Percentiles rank a stretch among this genome's conserved stretches.
phyloP scores from a whole-genome alignment of 73 alveolate genomes.

The Blepharisma stoltei region DNA sequence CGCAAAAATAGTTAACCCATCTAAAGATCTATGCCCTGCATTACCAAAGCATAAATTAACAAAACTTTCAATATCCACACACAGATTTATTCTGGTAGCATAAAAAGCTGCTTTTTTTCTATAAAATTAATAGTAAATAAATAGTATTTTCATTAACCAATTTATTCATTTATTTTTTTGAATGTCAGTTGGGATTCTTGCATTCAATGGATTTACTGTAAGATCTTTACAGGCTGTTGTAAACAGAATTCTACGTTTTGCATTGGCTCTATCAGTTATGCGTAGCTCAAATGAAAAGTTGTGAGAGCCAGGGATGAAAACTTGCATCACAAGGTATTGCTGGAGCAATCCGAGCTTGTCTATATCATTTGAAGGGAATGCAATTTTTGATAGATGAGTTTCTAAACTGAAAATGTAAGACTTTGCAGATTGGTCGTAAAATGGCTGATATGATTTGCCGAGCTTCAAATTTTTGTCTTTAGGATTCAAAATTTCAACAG shows the following conservation, averaged over 20 bases:
- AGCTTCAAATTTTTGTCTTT: neutral
- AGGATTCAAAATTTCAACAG: neutral
- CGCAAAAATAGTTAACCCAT: neutral
- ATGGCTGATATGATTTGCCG: neutral
- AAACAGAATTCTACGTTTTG: neutral
- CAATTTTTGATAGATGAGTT: neutral
- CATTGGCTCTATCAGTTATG: constrained; percentile 1
- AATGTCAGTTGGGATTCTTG: constrained; percentile 20
- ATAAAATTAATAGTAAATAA: no score
- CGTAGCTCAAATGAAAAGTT: neutral
- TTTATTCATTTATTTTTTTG: neutral
- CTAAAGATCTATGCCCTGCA: neutral
- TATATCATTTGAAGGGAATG: neutral
- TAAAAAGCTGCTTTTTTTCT: no score
- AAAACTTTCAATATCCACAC: neutral
- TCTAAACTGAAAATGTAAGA: neutral
- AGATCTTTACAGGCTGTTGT: constrained; percentile 6
- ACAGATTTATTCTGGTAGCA: no score
- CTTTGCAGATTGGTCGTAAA: neutral
- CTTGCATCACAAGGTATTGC: neutral
- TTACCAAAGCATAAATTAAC: constrained; percentile 3
- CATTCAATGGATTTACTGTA: constrained; percentile 16
- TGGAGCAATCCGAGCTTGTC: neutral
- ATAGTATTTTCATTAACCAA: no score
- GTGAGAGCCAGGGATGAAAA: neutral